Base-by-base conservation (phyloP, 2,329 filamentous ascomycete species). In the Hypoxylon sp. region DNA sequence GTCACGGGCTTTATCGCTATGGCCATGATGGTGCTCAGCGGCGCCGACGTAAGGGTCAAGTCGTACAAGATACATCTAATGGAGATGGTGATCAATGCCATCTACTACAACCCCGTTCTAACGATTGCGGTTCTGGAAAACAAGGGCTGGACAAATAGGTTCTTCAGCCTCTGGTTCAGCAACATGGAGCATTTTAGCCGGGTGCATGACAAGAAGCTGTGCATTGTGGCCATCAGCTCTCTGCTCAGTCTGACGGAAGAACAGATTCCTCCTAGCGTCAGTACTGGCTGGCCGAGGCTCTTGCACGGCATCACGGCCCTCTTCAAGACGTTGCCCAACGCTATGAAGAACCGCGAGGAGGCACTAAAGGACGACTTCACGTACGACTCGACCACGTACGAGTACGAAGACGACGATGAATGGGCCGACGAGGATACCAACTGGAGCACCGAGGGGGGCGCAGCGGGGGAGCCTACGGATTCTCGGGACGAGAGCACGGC, bases 191-290 rank as follows among this genome's bases (percentile, higher is more conserved):
- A 86, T 70, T 98, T 99, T 78, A 90, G 87, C 48, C 86, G 95
- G 37, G 95, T 99, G 2, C 95, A 99, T 73, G 95, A 99, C 80
- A 99, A 99, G 85, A 99, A 97, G 81, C 82, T 99, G 21, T 97
- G 92, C 62, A 97, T 99, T 68, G 91, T 93, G 15, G 94, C 93
- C 42, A 98, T 99, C 67, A 89, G 91, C 57, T 84, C 92, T 4
- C 85, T 99, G 9, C 84, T 99, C 48, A 90, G 88, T 41, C 78
- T 99, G 56, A 86, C 85, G 60, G 87, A 88, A 9, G 88, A 91
- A 49, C 89, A 96, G 70, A 90, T 99, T 6, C 95, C 95, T 0
- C 80, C 84, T n/a, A 98, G 93, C 70, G 91, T 99, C 23, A 92
- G 96, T 65, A 91, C 92, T 65, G 95, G 95, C 50, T 99, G 95